A percentile compares a stretch with the other conserved stretches of the same genome.
These are phyloP conservation scores for Rubia yunnanensis DNA, from an alignment of 257 asterid genomes.

Conservation along the genomic window DNA sequence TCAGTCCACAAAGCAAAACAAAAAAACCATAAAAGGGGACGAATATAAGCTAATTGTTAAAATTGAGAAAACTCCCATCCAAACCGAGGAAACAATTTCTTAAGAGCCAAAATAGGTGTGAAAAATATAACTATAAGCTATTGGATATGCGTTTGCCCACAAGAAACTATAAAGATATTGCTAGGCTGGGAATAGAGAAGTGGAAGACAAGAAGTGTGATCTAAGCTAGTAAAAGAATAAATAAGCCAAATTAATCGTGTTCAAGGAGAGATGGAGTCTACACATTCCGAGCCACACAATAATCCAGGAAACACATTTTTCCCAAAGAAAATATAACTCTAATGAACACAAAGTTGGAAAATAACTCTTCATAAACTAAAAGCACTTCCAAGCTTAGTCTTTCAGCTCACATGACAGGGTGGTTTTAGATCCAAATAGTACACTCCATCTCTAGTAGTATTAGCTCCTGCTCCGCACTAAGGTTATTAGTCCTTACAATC, in stretches of 20 bases:
- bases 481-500: neutral
- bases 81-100: neutral
- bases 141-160: neutral
- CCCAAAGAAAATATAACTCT: neutral
- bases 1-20: neutral
- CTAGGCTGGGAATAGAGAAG: neutral
- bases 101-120: neutral
- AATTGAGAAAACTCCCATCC: neutral
- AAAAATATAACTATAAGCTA: neutral
- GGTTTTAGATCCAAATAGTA: neutral
- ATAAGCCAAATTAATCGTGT: neutral
- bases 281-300: neutral
- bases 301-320: neutral
- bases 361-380: neutral
- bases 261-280: no score
- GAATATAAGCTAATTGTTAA: neutral
- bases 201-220: neutral
- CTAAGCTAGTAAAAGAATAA: no score
- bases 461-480: neutral
- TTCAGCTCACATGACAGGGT: neutral
- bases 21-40: neutral
- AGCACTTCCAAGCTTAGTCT: neutral
- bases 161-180: neutral
- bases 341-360: neutral
- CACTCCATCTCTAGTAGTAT: neutral